Percentiles rank a stretch among this genome's conserved stretches.
Conservation (phyloP, 2,329 filamentous ascomycete species). For the Rasamsonia emersonii region DNA sequence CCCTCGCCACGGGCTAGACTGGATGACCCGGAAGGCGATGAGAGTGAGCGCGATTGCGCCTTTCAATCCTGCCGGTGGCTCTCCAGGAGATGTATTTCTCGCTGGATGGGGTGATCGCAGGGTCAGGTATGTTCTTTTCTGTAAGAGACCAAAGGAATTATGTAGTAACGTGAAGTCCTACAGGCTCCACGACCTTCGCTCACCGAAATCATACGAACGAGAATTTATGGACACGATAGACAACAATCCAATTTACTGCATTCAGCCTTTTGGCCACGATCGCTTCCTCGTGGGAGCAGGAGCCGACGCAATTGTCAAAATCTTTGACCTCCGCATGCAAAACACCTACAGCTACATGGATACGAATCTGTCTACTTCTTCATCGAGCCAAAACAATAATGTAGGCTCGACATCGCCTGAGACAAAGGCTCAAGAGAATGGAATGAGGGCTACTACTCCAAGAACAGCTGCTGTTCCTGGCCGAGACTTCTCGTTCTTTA, state of each 20-base stretch:
- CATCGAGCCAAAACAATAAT: not conserved
- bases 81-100: slow-evolving; percentile 45
- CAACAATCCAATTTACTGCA: slow-evolving; percentile 49
- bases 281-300: slow-evolving; percentile 49
- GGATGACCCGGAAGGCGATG: slow-evolving; percentile 11
- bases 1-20: slow-evolving; percentile 3
- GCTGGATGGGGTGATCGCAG: slow-evolving; percentile 53
- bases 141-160: not conserved
- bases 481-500: slow-evolving; percentile 37
- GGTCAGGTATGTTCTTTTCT: slow-evolving; percentile 25
- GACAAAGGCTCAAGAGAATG: not conserved
- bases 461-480: no score
- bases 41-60: slow-evolving; percentile 30
- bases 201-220: slow-evolving; percentile 38
- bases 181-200: slow-evolving; percentile 54
- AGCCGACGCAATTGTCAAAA: slow-evolving; percentile 50
- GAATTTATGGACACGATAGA: slow-evolving; percentile 50
- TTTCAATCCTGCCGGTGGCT: slow-evolving; percentile 20
- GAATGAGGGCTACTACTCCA: no score
- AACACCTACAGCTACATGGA: slow-evolving; percentile 26
- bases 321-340: slow-evolving; percentile 53
- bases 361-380: slow-evolving; percentile 13
- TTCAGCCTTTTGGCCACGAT: slow-evolving; percentile 49
- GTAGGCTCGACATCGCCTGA: not conserved
- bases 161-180: not conserved